These are phyloP conservation scores for Tulasnella sp. DNA, from an alignment of 768 basidiomycete species.

Conservation along the genomic window DNA sequence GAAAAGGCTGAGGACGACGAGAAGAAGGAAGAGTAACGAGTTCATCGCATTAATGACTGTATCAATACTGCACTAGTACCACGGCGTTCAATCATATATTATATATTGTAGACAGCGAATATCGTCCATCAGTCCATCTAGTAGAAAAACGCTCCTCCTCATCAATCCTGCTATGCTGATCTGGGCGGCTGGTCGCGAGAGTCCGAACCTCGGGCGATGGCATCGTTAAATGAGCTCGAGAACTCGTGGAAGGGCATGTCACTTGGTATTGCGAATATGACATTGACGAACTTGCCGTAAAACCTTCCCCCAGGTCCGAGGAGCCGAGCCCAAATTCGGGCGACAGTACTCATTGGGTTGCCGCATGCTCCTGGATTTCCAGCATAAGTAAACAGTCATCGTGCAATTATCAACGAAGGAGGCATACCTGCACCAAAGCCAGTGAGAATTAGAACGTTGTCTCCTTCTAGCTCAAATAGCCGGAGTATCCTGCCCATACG, in stretches of 20 bases:
- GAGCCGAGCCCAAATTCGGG: slow-evolving; percentile 56
- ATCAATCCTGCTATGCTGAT: not conserved
- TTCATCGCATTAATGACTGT: not conserved
- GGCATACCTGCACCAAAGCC: slow-evolving; percentile 52
- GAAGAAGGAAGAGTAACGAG: not conserved
- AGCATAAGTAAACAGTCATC: not conserved
- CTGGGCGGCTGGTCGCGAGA: not conserved
- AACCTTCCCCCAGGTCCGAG: slow-evolving; percentile 45
- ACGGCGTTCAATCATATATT: not conserved
- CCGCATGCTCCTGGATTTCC: slow-evolving; percentile 49
- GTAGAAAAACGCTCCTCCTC: not conserved
- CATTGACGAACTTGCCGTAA: slow-evolving; percentile 47
- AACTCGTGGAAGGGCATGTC: slow-evolving; percentile 41
- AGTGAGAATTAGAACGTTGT: slow-evolving; percentile 55
- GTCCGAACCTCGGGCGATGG: not conserved
- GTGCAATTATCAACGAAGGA: not conserved
- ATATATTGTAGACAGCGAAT: not conserved
- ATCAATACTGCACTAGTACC: not conserved
- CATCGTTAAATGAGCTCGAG: slow-evolving; percentile 31
- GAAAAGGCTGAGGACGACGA: slow-evolving; percentile 15
- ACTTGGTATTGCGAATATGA: slow-evolving; percentile 64
- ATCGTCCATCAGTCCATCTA: not conserved
- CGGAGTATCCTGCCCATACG: slow-evolving; percentile 61
- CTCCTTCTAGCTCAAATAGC: slow-evolving; percentile 56
- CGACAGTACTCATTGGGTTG: slow-evolving; percentile 53